phyloP scores from a whole-genome alignment of 2,329 filamentous ascomycete species.

The Aspergillus oerlinghausenensis region DNA sequence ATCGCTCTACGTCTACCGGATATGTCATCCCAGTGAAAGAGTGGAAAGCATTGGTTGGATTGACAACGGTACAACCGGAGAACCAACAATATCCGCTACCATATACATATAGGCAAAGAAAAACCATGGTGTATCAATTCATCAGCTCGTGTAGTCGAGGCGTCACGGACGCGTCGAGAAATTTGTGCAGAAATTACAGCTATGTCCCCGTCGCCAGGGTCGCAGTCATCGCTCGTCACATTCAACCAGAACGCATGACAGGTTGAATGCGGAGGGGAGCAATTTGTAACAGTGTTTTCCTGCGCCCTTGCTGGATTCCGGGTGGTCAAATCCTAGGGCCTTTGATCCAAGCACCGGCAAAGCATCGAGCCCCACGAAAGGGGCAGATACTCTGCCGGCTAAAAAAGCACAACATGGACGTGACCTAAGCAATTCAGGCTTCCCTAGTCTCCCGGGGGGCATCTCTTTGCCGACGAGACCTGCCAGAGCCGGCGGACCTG shows the following conservation, averaged over 20 bases:
- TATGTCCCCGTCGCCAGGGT: constrained; percentile 12
- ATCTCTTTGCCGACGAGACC: constrained; percentile 30
- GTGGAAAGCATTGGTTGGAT: too few species aligned
- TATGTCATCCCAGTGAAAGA: too few species aligned
- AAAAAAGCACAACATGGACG: background rate
- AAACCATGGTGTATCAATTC: constrained; percentile 24
- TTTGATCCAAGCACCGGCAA: background rate
- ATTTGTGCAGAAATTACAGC: constrained; percentile 19
- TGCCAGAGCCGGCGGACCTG: constrained; percentile 39
- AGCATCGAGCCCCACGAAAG: background rate
- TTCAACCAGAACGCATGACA: background rate
- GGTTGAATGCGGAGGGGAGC: background rate
- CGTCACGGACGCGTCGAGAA: constrained; percentile 23
- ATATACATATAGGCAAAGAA: background rate
- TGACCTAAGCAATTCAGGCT: constrained; percentile 7
- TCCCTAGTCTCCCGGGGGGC: constrained; percentile 23
- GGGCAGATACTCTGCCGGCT: background rate
- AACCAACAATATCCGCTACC: too few species aligned
- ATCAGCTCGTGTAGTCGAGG: constrained; percentile 23
- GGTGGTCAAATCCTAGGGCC: background rate
- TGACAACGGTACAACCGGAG: too few species aligned
- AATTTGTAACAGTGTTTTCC: background rate
- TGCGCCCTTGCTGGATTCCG: background rate
- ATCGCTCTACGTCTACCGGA: too few species aligned
- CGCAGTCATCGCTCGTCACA: constrained; percentile 13